Percentiles rank a stretch among this genome's conserved stretches.
phyloP scores from a whole-genome alignment of 2,329 filamentous ascomycete species.

The Sporothrix dimorphospora region DNA sequence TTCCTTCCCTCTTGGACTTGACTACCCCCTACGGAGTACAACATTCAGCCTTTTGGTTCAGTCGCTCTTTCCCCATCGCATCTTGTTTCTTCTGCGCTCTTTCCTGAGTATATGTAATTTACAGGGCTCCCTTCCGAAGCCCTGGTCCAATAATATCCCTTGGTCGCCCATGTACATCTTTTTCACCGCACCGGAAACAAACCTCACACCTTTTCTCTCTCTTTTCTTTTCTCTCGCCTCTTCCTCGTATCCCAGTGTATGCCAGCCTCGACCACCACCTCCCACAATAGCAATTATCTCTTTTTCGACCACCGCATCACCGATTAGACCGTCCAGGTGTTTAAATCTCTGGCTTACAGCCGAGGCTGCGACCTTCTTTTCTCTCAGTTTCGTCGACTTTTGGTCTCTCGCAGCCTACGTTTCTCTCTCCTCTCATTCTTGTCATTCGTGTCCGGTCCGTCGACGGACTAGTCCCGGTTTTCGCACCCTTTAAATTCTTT shows the following conservation, averaged over 20 bases:
- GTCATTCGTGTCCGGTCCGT: conserved; percentile 14
- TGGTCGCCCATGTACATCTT: neutral
- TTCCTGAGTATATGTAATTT: neutral
- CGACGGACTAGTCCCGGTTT: conserved; percentile 29
- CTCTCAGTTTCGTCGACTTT: neutral
- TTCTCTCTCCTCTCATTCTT: neutral
- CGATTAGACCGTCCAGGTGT: neutral
- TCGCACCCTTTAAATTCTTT: conserved; percentile 27
- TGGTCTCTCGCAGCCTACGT: no score
- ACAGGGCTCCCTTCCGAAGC: neutral
- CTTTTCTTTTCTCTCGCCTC: neutral
- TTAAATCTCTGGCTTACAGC: neutral
- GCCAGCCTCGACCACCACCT: neutral
- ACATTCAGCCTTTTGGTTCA: neutral
- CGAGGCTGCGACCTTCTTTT: neutral
- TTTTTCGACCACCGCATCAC: neutral
- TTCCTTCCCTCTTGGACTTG: neutral
- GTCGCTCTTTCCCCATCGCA: conserved; percentile 16
- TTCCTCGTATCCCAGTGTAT: neutral
- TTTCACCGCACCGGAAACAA: conserved; percentile 13
- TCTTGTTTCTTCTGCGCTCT: neutral
- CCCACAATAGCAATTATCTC: no score
- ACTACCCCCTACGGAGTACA: neutral
- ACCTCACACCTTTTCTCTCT: neutral
- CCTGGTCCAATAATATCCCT: conserved; percentile 20